Evolutionary conservation across 768 basidiomycete species (phyloP).

Genomic region (Jaapia argillacea): DNA sequence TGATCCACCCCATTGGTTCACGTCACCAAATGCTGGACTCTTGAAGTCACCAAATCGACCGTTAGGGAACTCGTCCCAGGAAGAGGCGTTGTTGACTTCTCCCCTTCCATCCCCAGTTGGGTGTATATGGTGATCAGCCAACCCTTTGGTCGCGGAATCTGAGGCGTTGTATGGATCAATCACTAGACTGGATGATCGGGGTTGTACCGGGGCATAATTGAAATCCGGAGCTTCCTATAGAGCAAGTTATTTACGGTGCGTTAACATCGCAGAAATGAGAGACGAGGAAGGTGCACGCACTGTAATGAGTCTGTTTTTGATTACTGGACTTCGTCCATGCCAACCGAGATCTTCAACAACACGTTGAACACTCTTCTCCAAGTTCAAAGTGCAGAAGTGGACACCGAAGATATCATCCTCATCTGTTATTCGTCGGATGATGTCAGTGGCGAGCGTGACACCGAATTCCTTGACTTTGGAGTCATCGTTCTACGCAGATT

Average conservation of each 20-base stretch:
- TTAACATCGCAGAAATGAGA: too few species aligned
- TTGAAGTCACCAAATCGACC: conserved; percentile 97
- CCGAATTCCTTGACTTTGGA: conserved; percentile 92
- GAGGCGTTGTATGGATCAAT: conserved; percentile 62
- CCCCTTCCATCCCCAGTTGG: conserved; percentile 57
- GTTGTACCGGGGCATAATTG: conserved; percentile 11
- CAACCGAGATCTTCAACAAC: conserved; percentile 76
- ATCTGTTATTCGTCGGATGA: conserved; percentile 51
- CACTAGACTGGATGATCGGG: conserved; percentile 28
- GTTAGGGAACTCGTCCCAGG: conserved; percentile 97
- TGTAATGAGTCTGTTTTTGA: conserved; percentile 58
- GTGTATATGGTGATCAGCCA: conserved; percentile 37
- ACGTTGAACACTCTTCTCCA: conserved; percentile 89
- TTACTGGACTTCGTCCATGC: conserved; percentile 30
- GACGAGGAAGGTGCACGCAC: conserved; percentile 24
- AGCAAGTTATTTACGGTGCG: too few species aligned
- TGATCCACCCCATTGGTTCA: conserved; percentile 69
- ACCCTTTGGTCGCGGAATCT: conserved; percentile 44
- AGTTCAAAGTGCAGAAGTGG: conserved; percentile 94
- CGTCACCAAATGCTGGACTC: conserved; percentile 87
- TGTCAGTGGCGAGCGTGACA: conserved; percentile 73
- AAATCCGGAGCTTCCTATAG: conserved; percentile 18
- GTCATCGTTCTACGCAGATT: conserved; percentile 67
- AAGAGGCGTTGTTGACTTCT: conserved; percentile 66
- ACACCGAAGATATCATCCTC: conserved; percentile 61